A percentile compares a stretch with the other conserved stretches of the same genome.
These are phyloP conservation scores for Pichia inconspicua DNA, from an alignment of 1,139 yeast genomes.

Conservation along the genomic window DNA sequence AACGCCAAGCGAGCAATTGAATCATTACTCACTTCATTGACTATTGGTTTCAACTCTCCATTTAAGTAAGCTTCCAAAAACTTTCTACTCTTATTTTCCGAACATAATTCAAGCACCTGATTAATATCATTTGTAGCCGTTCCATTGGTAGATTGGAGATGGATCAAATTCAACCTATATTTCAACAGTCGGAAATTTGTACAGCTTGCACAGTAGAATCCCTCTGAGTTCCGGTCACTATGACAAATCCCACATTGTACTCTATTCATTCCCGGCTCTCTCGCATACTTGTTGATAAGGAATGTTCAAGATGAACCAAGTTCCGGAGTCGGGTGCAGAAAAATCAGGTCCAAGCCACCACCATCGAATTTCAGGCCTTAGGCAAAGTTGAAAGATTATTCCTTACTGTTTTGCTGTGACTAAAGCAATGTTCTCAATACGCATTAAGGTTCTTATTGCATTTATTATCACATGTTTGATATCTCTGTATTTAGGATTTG, in stretches of 20 bases:
- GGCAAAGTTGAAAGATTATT: background rate
- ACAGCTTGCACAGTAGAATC: conserved; percentile 21
- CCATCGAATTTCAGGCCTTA: too few relatives aligned
- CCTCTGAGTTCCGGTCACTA: background rate
- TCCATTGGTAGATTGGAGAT: conserved; percentile 15
- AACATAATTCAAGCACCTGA: conserved; percentile 19
- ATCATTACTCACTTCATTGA: conserved; percentile 21
- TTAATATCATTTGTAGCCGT: conserved; percentile 15
- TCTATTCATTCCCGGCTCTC: background rate
- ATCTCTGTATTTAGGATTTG: conserved; percentile 26
- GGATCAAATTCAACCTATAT: conserved; percentile 17
- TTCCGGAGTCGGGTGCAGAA: conserved; percentile 1
- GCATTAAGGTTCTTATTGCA: conserved; percentile 9
- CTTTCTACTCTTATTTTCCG: conserved; percentile 16
- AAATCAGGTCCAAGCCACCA: background rate
- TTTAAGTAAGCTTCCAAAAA: conserved; percentile 15
- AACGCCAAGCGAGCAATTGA: conserved; percentile 36
- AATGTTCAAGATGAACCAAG: background rate
- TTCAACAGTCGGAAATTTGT: conserved; percentile 22
- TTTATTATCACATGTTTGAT: conserved; percentile 8
- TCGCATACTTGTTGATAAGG: background rate
- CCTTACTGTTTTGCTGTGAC: too few relatives aligned
- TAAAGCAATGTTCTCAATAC: background rate
- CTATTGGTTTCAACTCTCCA: background rate
- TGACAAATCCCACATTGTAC: conserved; percentile 16